These are phyloP conservation scores for Saturnispora saitoi DNA, from an alignment of 805 yeast species.

Conservation along the genomic window DNA sequence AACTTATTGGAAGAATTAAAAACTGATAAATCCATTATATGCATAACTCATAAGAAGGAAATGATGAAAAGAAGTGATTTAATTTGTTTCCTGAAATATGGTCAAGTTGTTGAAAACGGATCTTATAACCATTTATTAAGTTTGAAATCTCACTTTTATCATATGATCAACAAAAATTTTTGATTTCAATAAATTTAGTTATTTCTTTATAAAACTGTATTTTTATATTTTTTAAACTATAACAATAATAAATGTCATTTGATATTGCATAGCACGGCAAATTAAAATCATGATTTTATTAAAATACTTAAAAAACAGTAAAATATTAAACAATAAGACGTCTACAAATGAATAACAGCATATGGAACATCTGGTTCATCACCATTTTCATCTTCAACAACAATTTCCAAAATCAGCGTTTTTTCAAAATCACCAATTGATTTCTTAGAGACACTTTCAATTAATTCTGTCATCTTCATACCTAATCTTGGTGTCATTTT, in stretches of 20 bases:
- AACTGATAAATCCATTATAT: conserved; percentile 34
- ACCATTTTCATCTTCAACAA: conserved; percentile 85
- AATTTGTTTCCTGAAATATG: conserved; percentile 40
- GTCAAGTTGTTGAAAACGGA: conserved; percentile 42
- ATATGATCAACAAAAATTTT: conserved; percentile 4
- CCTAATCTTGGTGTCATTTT: conserved; percentile 71
- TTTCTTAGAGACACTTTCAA: conserved; percentile 79
- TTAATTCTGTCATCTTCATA: conserved; percentile 62
- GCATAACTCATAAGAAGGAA: conserved; percentile 68
- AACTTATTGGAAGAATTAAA: conserved; percentile 35
- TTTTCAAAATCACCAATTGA: conserved; percentile 66
- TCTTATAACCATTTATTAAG: conserved; percentile 12
- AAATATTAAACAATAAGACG: background rate
- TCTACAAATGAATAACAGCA: conserved; percentile 49
- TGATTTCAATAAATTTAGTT: background rate
- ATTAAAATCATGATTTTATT: no score
- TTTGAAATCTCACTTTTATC: conserved; percentile 10
- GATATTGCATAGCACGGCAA: no score
- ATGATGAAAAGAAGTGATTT: conserved; percentile 53
- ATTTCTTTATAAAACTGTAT: background rate
- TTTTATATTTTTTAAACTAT: background rate
- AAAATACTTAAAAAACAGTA: background rate
- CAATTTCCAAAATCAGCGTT: conserved; percentile 78
- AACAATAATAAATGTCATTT: no score
- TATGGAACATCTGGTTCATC: conserved; percentile 96